Percentiles rank a stretch among this genome's conserved stretches.
phyloP scores from a whole-genome alignment of 305 asterid genomes.

The Salvia sclarea region DNA sequence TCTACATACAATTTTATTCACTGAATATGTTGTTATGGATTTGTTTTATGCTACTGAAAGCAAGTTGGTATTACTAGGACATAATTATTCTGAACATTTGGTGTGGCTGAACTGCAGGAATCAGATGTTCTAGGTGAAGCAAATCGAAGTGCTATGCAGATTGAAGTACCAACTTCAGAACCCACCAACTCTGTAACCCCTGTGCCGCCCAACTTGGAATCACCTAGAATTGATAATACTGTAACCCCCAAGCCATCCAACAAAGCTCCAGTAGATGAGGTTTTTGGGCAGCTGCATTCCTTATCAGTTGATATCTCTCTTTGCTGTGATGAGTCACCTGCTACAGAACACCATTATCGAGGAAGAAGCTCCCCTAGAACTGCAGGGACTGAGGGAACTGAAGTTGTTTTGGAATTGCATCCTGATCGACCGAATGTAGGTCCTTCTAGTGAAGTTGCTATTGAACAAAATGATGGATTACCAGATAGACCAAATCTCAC shows the following conservation, averaged over 20 bases:
- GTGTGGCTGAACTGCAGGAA: conserved; percentile 35
- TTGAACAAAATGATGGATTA: conserved; percentile 33
- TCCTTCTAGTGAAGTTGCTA: conserved; percentile 29
- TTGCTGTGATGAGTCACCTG: conserved; percentile 27
- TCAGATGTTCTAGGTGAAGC: conserved; percentile 37
- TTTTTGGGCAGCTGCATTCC: conserved; percentile 32
- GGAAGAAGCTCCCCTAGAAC: conserved; percentile 37
- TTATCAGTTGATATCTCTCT: conserved; percentile 30
- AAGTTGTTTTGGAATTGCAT: conserved; percentile 30
- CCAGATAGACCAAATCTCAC: conserved; percentile 39
- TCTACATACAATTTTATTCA: not conserved
- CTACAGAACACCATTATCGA: conserved; percentile 33
- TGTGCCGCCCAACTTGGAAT: conserved; percentile 17
- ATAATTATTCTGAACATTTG: conserved; percentile 21
- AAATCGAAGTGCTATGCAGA: conserved; percentile 31
- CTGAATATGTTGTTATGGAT: not conserved
- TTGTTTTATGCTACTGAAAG: conserved; percentile 22
- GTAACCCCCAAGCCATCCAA: conserved; percentile 28
- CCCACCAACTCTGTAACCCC: conserved; percentile 31
- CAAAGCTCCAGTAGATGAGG: conserved; percentile 27
- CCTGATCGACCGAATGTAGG: conserved; percentile 30
- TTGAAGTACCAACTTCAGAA: conserved; percentile 25
- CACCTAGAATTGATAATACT: conserved; percentile 26
- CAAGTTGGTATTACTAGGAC: conserved; percentile 31
- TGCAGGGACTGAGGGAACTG: conserved; percentile 35